Evolutionary conservation across 768 basidiomycete genomes (phyloP).

Genomic region (Boletus pseudopeckii): DNA sequence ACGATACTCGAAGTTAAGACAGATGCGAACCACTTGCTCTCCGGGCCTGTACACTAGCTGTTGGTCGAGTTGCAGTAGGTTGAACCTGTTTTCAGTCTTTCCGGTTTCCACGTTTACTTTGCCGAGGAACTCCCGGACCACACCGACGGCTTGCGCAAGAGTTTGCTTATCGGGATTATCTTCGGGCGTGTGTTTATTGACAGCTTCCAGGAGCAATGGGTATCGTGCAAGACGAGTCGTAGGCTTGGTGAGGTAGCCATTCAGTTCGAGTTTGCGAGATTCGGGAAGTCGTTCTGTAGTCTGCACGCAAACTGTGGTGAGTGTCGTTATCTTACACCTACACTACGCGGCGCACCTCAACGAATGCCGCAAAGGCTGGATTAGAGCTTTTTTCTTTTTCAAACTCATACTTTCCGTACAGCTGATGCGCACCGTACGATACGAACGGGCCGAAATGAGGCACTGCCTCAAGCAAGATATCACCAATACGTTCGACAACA

Average conservation of each 20-base stretch:
- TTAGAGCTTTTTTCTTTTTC: conserved; percentile 97
- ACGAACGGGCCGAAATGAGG: conserved; percentile 92
- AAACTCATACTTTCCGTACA: conserved; percentile 98
- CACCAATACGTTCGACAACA: conserved; percentile 88
- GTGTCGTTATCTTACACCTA: background rate
- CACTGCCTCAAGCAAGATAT: conserved; percentile 83
- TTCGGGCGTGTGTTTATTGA: conserved; percentile 87
- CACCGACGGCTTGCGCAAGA: conserved; percentile 71
- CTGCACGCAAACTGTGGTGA: conserved; percentile 37
- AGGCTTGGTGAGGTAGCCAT: conserved; percentile 97
- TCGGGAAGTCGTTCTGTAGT: conserved; percentile 89
- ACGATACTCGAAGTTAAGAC: background rate
- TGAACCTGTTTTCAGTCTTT: conserved; percentile 94
- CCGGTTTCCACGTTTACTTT: conserved; percentile 94
- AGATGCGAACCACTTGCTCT: conserved; percentile 74
- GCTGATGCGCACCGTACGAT: conserved; percentile 91
- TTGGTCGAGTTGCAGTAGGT: conserved; percentile 87
- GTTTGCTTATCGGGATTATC: conserved; percentile 81
- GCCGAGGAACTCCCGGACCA: conserved; percentile 77
- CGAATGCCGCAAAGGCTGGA: conserved; percentile 89
- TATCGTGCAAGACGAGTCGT: conserved; percentile 97
- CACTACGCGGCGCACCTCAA: conserved; percentile 60
- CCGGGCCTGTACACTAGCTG: conserved; percentile 88
- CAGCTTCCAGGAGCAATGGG: conserved; percentile 87
- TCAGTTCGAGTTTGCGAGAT: conserved; percentile 93